Conservation (phyloP, 2,329 filamentous ascomycete genomes). For the Beauveria rudraprayagi region DNA sequence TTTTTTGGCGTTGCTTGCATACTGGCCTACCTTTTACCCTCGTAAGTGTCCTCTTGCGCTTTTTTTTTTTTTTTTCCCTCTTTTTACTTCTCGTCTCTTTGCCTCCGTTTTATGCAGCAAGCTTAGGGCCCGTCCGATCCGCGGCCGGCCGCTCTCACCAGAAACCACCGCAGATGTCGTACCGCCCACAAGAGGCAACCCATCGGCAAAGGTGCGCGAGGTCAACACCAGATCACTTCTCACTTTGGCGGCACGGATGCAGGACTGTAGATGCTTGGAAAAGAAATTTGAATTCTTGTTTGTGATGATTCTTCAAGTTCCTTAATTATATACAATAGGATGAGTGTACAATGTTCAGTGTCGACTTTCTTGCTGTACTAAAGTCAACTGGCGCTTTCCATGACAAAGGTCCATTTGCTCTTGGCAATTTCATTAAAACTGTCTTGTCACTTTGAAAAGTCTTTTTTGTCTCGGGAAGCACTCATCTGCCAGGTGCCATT, state of each 20-base stretch:
- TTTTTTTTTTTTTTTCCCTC: neutral
- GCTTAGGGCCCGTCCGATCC: no score
- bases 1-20: slow-evolving; percentile 47
- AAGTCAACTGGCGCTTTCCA: neutral
- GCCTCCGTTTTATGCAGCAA: no score
- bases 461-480: no score
- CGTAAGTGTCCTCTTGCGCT: slow-evolving; percentile 24
- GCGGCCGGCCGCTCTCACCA: neutral
- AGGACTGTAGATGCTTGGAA: neutral
- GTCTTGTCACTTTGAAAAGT: neutral
- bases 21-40: slow-evolving; percentile 34
- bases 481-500: no score
- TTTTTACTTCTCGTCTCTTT: neutral
- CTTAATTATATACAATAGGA: neutral
- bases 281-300: neutral
- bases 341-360: neutral
- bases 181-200: slow-evolving; percentile 54
- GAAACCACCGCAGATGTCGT: slow-evolving; percentile 46
- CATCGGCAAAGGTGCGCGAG: slow-evolving; percentile 30
- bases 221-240: neutral
- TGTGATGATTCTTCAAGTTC: neutral
- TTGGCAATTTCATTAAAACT: neutral
- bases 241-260: neutral
- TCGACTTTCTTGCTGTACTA: neutral
- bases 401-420: neutral